Evolutionary conservation across 1,139 yeast species (phyloP).

Genomic region (Geotrichum europaeum): DNA sequence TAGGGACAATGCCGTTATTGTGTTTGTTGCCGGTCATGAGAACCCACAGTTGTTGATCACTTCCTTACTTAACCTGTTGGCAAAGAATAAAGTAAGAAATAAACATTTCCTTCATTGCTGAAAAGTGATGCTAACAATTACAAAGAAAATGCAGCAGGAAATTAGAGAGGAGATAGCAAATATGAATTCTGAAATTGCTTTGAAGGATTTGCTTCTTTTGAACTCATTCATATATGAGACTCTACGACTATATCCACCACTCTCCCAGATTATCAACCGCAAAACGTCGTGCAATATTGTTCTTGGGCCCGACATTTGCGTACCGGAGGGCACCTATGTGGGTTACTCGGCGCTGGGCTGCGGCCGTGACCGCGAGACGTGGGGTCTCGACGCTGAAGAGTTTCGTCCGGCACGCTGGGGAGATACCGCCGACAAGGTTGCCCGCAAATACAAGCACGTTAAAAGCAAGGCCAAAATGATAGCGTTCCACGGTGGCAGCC

Average conservation of each 20-base stretch:
- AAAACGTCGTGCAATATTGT: slow-evolving; percentile 38
- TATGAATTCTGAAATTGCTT: slow-evolving; percentile 7
- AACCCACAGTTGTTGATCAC: slow-evolving; percentile 52
- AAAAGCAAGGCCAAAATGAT: slow-evolving; percentile 45
- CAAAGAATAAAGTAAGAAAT: slow-evolving; percentile 34
- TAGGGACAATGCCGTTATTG: slow-evolving; percentile 51
- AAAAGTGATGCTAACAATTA: slow-evolving; percentile 8
- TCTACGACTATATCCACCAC: slow-evolving; percentile 50
- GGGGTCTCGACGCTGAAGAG: slow-evolving; percentile 47
- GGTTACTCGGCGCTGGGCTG: slow-evolving; percentile 56
- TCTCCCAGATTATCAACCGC: slow-evolving; percentile 54
- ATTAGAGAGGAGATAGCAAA: slow-evolving; percentile 10
- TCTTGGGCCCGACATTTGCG: slow-evolving; percentile 40
- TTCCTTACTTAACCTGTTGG: slow-evolving; percentile 45
- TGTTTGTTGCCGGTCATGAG: slow-evolving; percentile 57
- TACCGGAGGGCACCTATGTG: slow-evolving; percentile 51
- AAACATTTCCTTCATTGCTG: neutral
- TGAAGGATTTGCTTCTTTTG: slow-evolving; percentile 30
- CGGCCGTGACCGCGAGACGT: slow-evolving; percentile 44
- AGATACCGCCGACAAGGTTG: slow-evolving; percentile 26
- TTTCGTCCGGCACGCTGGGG: slow-evolving; percentile 62
- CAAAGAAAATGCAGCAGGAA: slow-evolving; percentile 12
- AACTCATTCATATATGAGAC: slow-evolving; percentile 46
- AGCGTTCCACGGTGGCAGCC: slow-evolving; percentile 55
- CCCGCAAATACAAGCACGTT: slow-evolving; percentile 38